Conservation (phyloP, 352 stramenopile species). For the Phytophthora pseudosyringae region DNA sequence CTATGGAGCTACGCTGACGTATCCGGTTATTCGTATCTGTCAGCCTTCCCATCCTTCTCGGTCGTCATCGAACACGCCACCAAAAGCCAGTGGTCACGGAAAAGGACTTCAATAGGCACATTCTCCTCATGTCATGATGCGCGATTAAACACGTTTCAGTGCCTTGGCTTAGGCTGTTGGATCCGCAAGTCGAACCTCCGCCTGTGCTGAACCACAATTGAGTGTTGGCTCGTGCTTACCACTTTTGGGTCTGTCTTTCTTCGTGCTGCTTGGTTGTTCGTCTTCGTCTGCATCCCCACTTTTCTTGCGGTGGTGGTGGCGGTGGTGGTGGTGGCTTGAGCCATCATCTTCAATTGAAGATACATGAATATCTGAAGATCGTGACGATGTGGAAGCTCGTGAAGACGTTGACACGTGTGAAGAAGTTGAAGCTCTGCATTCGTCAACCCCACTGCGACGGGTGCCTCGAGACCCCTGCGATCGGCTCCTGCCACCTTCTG, state of each 20-base stretch:
- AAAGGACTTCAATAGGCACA: conserved; percentile 17
- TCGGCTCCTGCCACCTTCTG: conserved; percentile 20
- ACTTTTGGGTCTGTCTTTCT: conserved; percentile 29
- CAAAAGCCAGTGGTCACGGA: not conserved
- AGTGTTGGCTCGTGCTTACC: conserved; percentile 1
- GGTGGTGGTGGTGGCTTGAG: conserved; percentile 9
- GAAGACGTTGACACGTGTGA: conserved; percentile 13
- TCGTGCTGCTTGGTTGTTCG: conserved; percentile 22
- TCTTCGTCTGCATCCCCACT: conserved; percentile 22
- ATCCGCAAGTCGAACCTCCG: conserved; percentile 26
- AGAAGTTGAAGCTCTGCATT: conserved; percentile 30
- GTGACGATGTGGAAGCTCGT: conserved; percentile 13
- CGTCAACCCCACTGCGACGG: conserved; percentile 4
- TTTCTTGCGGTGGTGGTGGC: conserved; percentile 20
- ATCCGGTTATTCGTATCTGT: not conserved
- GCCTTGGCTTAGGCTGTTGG: conserved; percentile 11
- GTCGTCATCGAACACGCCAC: conserved; percentile 6
- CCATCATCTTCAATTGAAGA: conserved; percentile 1
- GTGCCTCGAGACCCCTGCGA: conserved; percentile 17
- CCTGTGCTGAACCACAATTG: conserved; percentile 5
- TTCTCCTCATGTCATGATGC: not conserved
- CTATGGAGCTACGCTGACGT: not conserved
- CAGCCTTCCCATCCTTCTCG: not conserved
- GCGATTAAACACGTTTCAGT: not conserved
- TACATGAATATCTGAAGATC: conserved; percentile 6